Evolutionary conservation across 768 basidiomycete species (phyloP).

Genomic region (Lentinula raphanica): DNA sequence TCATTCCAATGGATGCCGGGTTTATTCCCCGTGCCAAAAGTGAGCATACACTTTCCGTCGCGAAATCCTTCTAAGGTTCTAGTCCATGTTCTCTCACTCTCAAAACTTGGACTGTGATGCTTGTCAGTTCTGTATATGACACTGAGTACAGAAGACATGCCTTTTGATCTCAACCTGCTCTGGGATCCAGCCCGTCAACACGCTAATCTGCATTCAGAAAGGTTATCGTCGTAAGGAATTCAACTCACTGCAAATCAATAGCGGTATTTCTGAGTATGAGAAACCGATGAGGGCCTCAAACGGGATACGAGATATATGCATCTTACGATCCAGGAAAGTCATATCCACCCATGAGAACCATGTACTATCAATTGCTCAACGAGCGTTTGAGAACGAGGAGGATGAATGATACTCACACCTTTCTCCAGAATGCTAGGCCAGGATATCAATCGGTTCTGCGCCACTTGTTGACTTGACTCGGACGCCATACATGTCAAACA

Average conservation of each 20-base stretch:
- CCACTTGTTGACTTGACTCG: neutral
- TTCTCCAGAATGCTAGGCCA: conserved; percentile 86
- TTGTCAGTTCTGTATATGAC: conserved; percentile 3
- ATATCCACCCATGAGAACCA: conserved; percentile 87
- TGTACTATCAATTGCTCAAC: conserved; percentile 49
- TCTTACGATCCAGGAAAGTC: conserved; percentile 85
- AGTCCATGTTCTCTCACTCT: conserved; percentile 79
- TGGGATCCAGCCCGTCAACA: conserved; percentile 85
- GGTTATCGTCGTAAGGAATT: neutral
- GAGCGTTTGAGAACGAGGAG: neutral
- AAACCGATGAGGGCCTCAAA: neutral
- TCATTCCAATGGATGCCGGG: conserved; percentile 34
- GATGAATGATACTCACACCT: conserved; percentile 44
- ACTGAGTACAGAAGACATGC: conserved; percentile 26
- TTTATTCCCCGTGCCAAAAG: conserved; percentile 67
- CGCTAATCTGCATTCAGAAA: conserved; percentile 30
- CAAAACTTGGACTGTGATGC: conserved; percentile 52
- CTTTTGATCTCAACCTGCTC: conserved; percentile 70
- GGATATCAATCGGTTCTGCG: conserved; percentile 18
- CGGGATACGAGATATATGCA: neutral
- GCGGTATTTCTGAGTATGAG: conserved; percentile 59
- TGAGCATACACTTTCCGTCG: conserved; percentile 67
- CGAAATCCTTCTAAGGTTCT: conserved; percentile 54
- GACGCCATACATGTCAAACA: conserved; percentile 51
- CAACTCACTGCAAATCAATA: conserved; percentile 69